A percentile compares a stretch with the other conserved stretches of the same genome.
Evolutionary conservation across 2,329 filamentous ascomycete genomes (phyloP).

Genomic region (Fusarium brevicatenulatum): DNA sequence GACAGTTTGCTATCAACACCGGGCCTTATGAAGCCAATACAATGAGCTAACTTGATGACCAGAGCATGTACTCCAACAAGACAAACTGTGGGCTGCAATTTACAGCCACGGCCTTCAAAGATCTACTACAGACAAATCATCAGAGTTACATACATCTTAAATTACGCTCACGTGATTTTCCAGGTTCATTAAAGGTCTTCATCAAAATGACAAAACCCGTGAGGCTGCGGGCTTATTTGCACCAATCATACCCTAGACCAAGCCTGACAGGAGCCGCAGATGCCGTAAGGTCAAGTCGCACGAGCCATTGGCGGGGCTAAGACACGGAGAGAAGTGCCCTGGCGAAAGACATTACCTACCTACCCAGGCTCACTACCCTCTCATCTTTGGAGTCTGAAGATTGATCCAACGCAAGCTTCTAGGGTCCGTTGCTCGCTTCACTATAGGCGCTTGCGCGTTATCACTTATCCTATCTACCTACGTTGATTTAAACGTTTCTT

Average conservation of each 20-base stretch:
- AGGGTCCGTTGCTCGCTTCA: constrained; percentile 15
- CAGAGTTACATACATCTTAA: not conserved
- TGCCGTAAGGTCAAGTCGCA: constrained; percentile 26
- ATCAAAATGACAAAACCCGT: not conserved
- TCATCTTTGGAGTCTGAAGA: constrained; percentile 27
- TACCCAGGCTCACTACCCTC: constrained; percentile 6
- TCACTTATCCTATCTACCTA: not conserved
- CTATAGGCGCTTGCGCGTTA: constrained; percentile 1
- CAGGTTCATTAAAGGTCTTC: not conserved
- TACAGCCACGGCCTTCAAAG: not conserved
- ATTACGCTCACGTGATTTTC: constrained; percentile 20
- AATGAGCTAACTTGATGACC: not conserved
- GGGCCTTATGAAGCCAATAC: not conserved
- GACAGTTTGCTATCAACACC: not conserved
- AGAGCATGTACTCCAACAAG: not conserved
- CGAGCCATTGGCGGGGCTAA: constrained; percentile 36
- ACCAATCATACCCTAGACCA: constrained; percentile 34
- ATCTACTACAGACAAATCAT: not conserved
- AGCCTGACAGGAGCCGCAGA: constrained; percentile 32
- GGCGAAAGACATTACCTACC: constrained; percentile 17
- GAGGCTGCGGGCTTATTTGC: constrained; percentile 9
- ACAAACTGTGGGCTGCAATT: not conserved
- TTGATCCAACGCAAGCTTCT: constrained; percentile 20
- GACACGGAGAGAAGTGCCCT: constrained; percentile 32
- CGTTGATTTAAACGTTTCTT: constrained; percentile 1